phyloP scores from a whole-genome alignment of 148 eudicot species.

The Dysphania ambrosioides region DNA sequence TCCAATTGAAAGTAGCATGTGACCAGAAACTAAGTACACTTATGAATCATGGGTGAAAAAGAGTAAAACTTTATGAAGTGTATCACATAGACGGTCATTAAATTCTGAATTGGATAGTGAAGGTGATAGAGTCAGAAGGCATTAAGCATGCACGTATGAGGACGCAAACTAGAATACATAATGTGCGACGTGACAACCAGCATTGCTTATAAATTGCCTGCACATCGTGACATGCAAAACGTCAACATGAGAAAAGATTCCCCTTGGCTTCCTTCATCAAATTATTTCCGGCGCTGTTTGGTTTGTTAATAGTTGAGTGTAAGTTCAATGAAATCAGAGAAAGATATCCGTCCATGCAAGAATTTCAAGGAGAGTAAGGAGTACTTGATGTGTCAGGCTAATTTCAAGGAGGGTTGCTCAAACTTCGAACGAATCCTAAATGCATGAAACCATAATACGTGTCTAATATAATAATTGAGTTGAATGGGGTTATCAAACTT shows the following conservation, averaged over 20 bases:
- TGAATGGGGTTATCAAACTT: no score
- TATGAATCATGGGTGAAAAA: neutral
- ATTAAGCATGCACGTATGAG: neutral
- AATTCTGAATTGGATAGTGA: neutral
- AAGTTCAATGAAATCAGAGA: no score
- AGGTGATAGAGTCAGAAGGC: neutral
- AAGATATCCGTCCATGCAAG: no score
- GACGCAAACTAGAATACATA: neutral
- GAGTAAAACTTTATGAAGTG: neutral
- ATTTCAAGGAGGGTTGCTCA: no score
- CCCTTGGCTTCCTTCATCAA: neutral
- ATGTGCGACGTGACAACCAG: slow-evolving; percentile 22
- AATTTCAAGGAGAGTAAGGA: no score
- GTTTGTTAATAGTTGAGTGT: no score
- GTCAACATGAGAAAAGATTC: slow-evolving; percentile 6
- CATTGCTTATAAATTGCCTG: neutral
- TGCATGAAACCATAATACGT: no score
- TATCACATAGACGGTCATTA: neutral
- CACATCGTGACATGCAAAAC: slow-evolving; percentile 18
- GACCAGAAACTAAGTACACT: neutral
- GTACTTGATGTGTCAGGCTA: no score
- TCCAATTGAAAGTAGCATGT: neutral
- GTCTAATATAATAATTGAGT: no score
- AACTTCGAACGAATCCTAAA: no score
- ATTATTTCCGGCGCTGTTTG: no score